Base-by-base conservation (phyloP, 129 eudicot species). In the Pittosporum tobira region DNA sequence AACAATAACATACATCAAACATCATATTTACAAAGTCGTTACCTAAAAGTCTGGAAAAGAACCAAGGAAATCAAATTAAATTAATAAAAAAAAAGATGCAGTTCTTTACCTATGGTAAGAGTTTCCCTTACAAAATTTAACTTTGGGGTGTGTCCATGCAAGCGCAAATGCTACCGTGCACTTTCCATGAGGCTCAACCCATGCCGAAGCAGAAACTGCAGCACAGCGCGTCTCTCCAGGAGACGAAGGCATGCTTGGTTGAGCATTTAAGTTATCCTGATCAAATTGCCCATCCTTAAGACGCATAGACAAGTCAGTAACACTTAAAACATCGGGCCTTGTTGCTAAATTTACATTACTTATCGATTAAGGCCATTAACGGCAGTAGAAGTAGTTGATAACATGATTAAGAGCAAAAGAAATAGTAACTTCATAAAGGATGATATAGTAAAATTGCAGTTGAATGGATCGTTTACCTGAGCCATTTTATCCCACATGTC, bases 141-240 rank as follows among this genome's bases (percentile, higher is more conserved):
- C 87, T 84, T 79, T 87, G 6, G 99, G 99, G 45, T 96, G 84
- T 14, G 94, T 78, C 96, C 99, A 93, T 44, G 99, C 77, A 40
- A 93, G 73, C 45, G 94, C 75, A 79, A 93, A 93, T 14, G 99
- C 94, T n/a, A 93, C 77, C 1, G 99, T 93, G 76, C 94, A 76
- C 72, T 77, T 84, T 66, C 99, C 99, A 71, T 93, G 88, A 56
- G 99, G 91, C 74, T 93, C 99, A 62, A 93, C 94, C 99, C 96
- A 87, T 53, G 94, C 69, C 9, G 94, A 79, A 71, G 99, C 99
- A 67, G 94, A 81, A 43, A 87, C 94, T 2, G 96, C 96, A 23
- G 99, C 96, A 71, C 99, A 93, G 61, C 71, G 78, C n/a, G 99
- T 84, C 42, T 93, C 99, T n/a, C 96, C 99, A 23, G 96, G 82